Base-by-base conservation (phyloP, 768 basidiomycete genomes). In the Erythrobasidium yunnanense region DNA sequence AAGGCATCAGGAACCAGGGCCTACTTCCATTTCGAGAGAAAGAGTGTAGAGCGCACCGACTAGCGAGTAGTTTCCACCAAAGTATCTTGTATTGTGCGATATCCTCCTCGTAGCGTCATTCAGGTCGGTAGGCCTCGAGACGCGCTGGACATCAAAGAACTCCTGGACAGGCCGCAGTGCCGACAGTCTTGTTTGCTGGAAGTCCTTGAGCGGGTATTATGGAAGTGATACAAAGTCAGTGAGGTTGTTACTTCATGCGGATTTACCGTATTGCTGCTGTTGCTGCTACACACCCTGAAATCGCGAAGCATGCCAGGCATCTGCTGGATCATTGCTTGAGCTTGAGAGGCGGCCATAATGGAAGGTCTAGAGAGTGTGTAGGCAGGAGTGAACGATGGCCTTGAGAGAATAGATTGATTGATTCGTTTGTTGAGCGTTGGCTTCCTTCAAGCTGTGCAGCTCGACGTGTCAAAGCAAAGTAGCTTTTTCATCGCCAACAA, bases 61-160 rank as follows among this genome's bases (percentile, higher is more conserved):
- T 8, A 63, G 47, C 2, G 47, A 50, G 30, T 63, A 63, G 47
- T 63, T 63, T n/a, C 60, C 60, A 32, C 60, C 60, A 51, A 63
- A 63, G 32, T 66, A 55, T 27, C 66, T 33, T 2, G 71, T 73
- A 45, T 74, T 74, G 52, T 74, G 72, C 46, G 67, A 65, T 63
- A 74, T 74, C 60, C 74, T 67, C 54, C 85, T 82, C 38, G 85
- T 85, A 49, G 87, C 87, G 68, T 84, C 81, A 75, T 88, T 87
- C 51, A 88, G 74, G 66, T 72, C 71, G 30, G 60, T 22, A 17
- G 56, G 68, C 27, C 68, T 22, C 22, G 53, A 56, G 42, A 69
- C 51, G 22, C 67, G 33, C 23, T 69, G 62, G 29, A 50, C 66
- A 27, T 58, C 66, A 27, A 63, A 63, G 60, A 63, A 63, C 49